A percentile compares a stretch with the other conserved stretches of the same genome.
phyloP scores from a whole-genome alignment of 2,329 filamentous ascomycete genomes.

The Colletotrichum limetticola region DNA sequence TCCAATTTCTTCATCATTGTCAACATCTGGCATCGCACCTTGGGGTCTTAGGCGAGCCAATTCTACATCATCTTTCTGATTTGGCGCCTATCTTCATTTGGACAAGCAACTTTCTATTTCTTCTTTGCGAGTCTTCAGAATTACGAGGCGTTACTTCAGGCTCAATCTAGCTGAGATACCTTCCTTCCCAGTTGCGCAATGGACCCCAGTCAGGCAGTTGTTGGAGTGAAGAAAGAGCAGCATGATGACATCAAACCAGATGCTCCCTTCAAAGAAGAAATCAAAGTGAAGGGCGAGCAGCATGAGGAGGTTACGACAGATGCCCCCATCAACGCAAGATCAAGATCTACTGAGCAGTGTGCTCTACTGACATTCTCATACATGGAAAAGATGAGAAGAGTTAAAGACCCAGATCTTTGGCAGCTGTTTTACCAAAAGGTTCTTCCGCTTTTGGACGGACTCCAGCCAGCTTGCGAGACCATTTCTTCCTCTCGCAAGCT shows the following conservation, averaged over 20 bases:
- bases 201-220: background rate
- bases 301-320: background rate
- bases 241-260: background rate
- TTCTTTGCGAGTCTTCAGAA: too few species aligned
- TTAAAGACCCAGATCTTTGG: constrained; percentile 7
- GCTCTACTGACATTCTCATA: background rate
- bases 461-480: background rate
- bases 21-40: background rate
- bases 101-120: too few species aligned
- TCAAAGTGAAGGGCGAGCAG: background rate
- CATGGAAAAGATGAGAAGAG: background rate
- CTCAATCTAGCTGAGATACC: too few species aligned
- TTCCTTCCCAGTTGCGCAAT: background rate
- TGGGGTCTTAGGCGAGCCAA: too few species aligned
- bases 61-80: too few species aligned
- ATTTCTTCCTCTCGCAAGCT: background rate
- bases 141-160: too few species aligned
- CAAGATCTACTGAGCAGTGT: accelerated
- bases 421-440: background rate
- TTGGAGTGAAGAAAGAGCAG: background rate
- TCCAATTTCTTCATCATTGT: background rate
- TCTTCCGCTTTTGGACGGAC: background rate
- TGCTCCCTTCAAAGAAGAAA: background rate
- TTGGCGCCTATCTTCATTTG: too few species aligned
- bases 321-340: background rate